phyloP scores from a whole-genome alignment of 1,139 yeast species.

The Blastobotrys elegans region DNA sequence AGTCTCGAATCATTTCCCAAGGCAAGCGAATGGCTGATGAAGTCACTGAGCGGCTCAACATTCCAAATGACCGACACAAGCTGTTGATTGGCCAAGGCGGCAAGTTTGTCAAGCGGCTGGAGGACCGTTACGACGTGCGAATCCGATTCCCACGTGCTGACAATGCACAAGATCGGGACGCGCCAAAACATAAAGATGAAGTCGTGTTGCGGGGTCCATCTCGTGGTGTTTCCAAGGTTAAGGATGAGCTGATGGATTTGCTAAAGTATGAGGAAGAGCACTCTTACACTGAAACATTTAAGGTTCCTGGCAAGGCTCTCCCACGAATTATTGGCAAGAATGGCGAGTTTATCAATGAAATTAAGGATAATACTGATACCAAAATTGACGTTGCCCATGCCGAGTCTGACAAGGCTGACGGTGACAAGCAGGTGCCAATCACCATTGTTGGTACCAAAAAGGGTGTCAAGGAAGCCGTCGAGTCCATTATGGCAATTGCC shows the following conservation, averaged over 20 bases:
- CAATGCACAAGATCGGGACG: slow-evolving; percentile 20
- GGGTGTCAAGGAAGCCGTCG: slow-evolving; percentile 71
- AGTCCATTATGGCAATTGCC: slow-evolving; percentile 58
- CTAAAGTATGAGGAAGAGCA: slow-evolving; percentile 85
- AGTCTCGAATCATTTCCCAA: slow-evolving; percentile 50
- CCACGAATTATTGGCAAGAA: slow-evolving; percentile 84
- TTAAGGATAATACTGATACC: slow-evolving; percentile 75
- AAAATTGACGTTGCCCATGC: slow-evolving; percentile 61
- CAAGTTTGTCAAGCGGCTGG: slow-evolving; percentile 74
- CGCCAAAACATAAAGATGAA: slow-evolving; percentile 43
- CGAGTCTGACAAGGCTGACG: slow-evolving; percentile 34
- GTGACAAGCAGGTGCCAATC: slow-evolving; percentile 44
- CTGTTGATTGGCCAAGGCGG: slow-evolving; percentile 84
- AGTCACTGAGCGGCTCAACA: slow-evolving; percentile 52
- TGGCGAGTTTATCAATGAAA: slow-evolving; percentile 80
- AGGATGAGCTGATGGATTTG: slow-evolving; percentile 79
- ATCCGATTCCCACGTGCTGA: slow-evolving; percentile 62
- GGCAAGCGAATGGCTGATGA: slow-evolving; percentile 85
- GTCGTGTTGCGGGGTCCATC: slow-evolving; percentile 88
- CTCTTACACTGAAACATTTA: slow-evolving; percentile 59
- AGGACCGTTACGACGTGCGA: slow-evolving; percentile 79
- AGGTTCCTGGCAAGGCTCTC: slow-evolving; percentile 67
- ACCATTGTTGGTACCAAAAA: slow-evolving; percentile 75
- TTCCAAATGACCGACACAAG: slow-evolving; percentile 77
- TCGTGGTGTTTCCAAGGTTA: slow-evolving; percentile 78